These are phyloP conservation scores for Blastobotrys terrestris DNA, from an alignment of 805 yeast genomes.

Conservation along the genomic window DNA sequence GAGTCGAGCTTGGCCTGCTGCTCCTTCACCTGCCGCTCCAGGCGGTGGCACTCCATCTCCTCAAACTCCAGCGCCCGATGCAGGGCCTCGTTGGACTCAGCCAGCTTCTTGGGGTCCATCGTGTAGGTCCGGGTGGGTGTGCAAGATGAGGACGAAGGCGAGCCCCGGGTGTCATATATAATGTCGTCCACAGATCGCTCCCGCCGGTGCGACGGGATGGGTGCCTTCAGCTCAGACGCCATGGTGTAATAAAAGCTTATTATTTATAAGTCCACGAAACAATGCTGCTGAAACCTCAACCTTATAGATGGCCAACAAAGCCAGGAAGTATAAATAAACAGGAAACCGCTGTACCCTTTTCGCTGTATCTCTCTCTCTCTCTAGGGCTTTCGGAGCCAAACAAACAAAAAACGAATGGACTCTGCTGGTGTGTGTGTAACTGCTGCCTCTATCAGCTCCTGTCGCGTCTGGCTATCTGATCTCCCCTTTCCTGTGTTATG, in stretches of 20 bases:
- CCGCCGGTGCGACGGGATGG: slow-evolving; percentile 2
- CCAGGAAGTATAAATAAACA: background rate
- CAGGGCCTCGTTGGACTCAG: slow-evolving; percentile 12
- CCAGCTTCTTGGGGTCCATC: background rate
- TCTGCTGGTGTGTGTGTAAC: no score
- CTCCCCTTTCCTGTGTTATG: no score
- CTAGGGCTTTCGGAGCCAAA: no score
- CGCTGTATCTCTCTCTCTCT: background rate
- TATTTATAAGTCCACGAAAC: background rate
- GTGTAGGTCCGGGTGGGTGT: background rate
- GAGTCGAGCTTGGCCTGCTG: slow-evolving; percentile 11
- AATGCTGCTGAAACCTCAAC: background rate
- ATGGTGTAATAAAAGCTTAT: background rate
- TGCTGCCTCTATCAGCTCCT: no score
- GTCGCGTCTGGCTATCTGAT: no score
- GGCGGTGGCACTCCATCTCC: slow-evolving; percentile 15
- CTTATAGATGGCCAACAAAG: background rate
- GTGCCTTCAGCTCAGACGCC: slow-evolving; percentile 1
- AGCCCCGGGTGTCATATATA: background rate
- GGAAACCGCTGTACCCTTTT: background rate
- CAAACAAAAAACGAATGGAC: no score
- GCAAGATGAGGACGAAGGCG: background rate
- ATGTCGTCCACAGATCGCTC: slow-evolving; percentile 1
- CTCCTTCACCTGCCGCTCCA: slow-evolving; percentile 14
- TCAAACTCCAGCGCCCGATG: slow-evolving; percentile 18